Evolutionary conservation across 2,329 filamentous ascomycete genomes (phyloP), one percentile per base, ranked within the genome.

Genomic region (Trichoderma endophyticum): DNA sequence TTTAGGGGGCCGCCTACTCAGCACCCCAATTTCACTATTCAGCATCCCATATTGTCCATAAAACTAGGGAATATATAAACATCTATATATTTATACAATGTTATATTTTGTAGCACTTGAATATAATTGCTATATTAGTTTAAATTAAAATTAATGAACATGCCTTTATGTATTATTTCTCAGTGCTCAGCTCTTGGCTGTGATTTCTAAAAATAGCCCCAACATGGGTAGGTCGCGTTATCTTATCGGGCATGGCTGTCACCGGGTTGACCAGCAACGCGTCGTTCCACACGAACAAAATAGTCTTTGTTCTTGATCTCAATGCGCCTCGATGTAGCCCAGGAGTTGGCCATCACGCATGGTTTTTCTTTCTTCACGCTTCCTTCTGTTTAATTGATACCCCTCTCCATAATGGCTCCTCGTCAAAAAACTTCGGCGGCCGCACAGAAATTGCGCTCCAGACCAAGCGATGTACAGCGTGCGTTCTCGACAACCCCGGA

Each of bases 401-500:
- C 28, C 28, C 28, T 34, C 48, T 26, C 24, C n/a, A 57, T 8
- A 24, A 73, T 73, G 68, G 30, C 68, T 65, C 69, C 61, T 34
- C 64, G 70, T 39, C 59, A 71, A 12, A 24, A 24, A 28, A 67
- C 69, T 12, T 71, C 75, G 8, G 77, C 71, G 36, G 71, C 72
- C 26, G 67, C 73, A 9, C 67, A 74, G 26, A 72, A 64, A 51
- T 71, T 73, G 34, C 73, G 73, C 21, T 69, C 69, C 36, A 79
- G 82, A 36, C 81, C 83, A 71, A 80, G 84, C 76, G 78, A 81
- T 74, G 78, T 84, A 34, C 81, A 84, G 77, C 81, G 84, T 85
- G 30, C 67, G 67, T 78, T n/a, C 64, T 18, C 30, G 21, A 57
- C 30, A 66, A 18, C 15, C 26, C 12, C 11, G 6, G n/a, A 6